Evolutionary conservation across 768 basidiomycete genomes (phyloP).

Genomic region (Wakefieldia striispora): DNA sequence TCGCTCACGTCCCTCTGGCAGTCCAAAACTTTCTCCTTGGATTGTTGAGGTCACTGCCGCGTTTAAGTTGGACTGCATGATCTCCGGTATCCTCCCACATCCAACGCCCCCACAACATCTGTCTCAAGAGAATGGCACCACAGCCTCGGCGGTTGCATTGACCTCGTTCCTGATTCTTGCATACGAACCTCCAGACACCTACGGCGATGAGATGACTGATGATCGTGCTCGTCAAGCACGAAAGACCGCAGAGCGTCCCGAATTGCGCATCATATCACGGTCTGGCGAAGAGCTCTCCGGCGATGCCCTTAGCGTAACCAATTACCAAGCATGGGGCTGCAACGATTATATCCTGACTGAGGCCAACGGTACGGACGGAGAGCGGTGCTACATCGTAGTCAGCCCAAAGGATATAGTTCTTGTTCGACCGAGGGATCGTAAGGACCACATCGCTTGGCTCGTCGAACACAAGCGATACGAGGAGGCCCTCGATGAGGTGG

Average conservation of each 20-base stretch:
- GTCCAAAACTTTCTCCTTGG: conserved; percentile 54
- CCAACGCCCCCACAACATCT: conserved; percentile 37
- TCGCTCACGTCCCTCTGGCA: conserved; percentile 52
- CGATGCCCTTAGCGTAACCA: conserved; percentile 76
- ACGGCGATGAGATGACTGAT: conserved; percentile 60
- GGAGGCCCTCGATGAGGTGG: conserved; percentile 82
- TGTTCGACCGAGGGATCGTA: conserved; percentile 82
- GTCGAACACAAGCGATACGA: conserved; percentile 84
- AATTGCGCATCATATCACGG: conserved; percentile 87
- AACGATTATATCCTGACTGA: conserved; percentile 85
- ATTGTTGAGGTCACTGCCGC: conserved; percentile 87
- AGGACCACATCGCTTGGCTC: conserved; percentile 91
- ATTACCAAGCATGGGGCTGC: conserved; percentile 84
- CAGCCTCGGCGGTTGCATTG: conserved; percentile 34
- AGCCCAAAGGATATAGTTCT: conserved; percentile 86
- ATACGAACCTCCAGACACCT: conserved; percentile 78
- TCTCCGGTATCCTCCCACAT: conserved; percentile 86
- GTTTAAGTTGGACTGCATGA: conserved; percentile 94
- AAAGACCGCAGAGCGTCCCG: conserved; percentile 87
- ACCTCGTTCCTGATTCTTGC: conserved; percentile 86
- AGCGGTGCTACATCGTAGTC: conserved; percentile 74
- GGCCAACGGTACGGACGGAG: conserved; percentile 31
- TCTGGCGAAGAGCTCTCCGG: conserved; percentile 84
- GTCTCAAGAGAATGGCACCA: conserved; percentile 15
- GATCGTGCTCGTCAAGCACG: conserved; percentile 75